phyloP scores from a whole-genome alignment of 768 basidiomycete genomes.

The Coprinopsis sp. region DNA sequence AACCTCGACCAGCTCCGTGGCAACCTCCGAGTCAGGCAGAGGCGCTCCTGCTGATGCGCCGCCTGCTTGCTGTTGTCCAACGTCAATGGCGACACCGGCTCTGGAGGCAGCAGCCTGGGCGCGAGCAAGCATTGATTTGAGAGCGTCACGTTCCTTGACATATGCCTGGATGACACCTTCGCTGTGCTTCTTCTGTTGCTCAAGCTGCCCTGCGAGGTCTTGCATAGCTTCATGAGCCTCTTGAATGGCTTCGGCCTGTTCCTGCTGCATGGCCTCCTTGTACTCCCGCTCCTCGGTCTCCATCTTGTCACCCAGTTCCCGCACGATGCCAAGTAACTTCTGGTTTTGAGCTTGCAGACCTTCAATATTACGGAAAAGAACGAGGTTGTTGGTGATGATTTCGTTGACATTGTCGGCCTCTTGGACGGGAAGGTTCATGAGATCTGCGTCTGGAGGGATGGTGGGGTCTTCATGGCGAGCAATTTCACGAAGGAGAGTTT shows the following conservation, averaged over 20 bases:
- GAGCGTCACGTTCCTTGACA: slow-evolving; percentile 83
- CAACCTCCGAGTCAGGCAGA: slow-evolving; percentile 32
- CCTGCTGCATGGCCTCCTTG: slow-evolving; percentile 60
- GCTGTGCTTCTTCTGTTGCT: slow-evolving; percentile 67
- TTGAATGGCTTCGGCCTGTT: slow-evolving; percentile 73
- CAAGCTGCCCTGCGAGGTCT: slow-evolving; percentile 71
- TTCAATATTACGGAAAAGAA: slow-evolving; percentile 77
- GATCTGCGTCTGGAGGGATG: slow-evolving; percentile 67
- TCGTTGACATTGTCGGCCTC: slow-evolving; percentile 59
- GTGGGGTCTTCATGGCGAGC: slow-evolving; percentile 80
- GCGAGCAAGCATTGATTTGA: slow-evolving; percentile 68
- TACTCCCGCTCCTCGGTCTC: slow-evolving; percentile 82
- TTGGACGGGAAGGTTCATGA: slow-evolving; percentile 36
- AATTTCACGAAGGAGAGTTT: slow-evolving; percentile 71
- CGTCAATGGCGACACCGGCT: slow-evolving; percentile 11
- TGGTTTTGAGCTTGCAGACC: slow-evolving; percentile 90
- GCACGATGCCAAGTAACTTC: slow-evolving; percentile 75
- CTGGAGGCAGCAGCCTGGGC: slow-evolving; percentile 29
- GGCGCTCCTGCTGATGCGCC: slow-evolving; percentile 11
- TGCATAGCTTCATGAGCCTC: slow-evolving; percentile 89
- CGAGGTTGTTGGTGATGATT: slow-evolving; percentile 85
- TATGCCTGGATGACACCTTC: slow-evolving; percentile 74
- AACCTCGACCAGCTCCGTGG: slow-evolving; percentile 62
- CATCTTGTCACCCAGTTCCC: slow-evolving; percentile 80
- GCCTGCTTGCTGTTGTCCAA: slow-evolving; percentile 8